phyloP scores from a whole-genome alignment of 768 basidiomycete genomes.

The Serendipita indica region DNA sequence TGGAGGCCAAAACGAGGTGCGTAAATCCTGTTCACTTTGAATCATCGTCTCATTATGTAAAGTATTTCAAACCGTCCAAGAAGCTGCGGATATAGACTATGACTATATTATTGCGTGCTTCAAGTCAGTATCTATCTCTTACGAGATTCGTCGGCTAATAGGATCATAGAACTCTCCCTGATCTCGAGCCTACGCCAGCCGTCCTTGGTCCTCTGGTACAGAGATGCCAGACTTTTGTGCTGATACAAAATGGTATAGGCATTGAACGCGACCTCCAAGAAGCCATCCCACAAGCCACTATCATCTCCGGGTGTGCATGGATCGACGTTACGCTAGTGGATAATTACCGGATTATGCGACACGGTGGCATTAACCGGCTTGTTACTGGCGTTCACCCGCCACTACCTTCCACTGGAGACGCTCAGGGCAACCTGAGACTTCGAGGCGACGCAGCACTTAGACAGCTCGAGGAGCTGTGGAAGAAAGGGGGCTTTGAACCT shows the following conservation, averaged over 20 bases:
- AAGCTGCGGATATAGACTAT: slow-evolving; percentile 21
- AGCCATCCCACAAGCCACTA: slow-evolving; percentile 12
- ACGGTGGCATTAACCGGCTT: slow-evolving; percentile 20
- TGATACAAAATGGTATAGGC: slow-evolving; percentile 26
- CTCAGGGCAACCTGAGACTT: not conserved
- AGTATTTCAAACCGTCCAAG: slow-evolving; percentile 17
- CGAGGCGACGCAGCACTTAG: slow-evolving; percentile 13
- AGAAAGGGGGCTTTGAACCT: slow-evolving; percentile 16
- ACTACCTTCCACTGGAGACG: not conserved
- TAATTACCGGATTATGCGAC: slow-evolving; percentile 18
- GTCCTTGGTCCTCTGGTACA: slow-evolving; percentile 20
- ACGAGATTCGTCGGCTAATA: too few species aligned
- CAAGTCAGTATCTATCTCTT: slow-evolving; percentile 15
- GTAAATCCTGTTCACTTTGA: not conserved
- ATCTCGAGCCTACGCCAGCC: slow-evolving; percentile 13
- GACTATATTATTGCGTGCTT: slow-evolving; percentile 20
- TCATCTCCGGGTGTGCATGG: slow-evolving; percentile 26
- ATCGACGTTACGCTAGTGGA: slow-evolving; percentile 22
- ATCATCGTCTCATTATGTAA: not conserved
- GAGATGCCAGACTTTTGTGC: slow-evolving; percentile 18
- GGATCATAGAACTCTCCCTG: slow-evolving; percentile 16
- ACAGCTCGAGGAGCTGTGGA: slow-evolving; percentile 17
- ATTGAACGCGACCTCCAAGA: slow-evolving; percentile 19
- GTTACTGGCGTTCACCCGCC: slow-evolving; percentile 21
- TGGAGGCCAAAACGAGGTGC: slow-evolving; percentile 16